Evolutionary conservation across 768 basidiomycete species (phyloP).

Genomic region (Myochromella boudieri): DNA sequence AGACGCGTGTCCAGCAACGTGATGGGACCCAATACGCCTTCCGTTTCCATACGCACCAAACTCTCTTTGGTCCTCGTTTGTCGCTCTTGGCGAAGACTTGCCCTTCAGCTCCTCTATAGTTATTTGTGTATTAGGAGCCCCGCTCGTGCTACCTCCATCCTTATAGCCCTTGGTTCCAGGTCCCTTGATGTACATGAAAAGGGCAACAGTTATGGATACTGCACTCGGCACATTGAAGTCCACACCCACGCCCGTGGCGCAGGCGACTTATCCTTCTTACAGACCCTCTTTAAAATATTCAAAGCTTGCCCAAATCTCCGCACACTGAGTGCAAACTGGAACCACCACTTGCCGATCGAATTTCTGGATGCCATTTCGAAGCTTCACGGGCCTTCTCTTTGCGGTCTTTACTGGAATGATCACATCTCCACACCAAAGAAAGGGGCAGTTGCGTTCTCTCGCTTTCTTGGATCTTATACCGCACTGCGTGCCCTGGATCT

Average conservation of each 20-base stretch:
- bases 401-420: conserved; percentile 47
- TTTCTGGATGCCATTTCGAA: conserved; percentile 41
- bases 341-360: conserved; percentile 38
- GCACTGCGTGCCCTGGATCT: conserved; percentile 46
- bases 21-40: conserved; percentile 47
- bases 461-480: conserved; percentile 40
- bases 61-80: conserved; percentile 48
- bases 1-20: conserved; percentile 40
- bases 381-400: conserved; percentile 39
- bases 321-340: conserved; percentile 49
- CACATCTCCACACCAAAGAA: conserved; percentile 16
- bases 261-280: conserved; percentile 35
- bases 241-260: conserved; percentile 44
- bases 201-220: conserved; percentile 35
- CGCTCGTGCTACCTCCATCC: conserved; percentile 35
- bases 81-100: conserved; percentile 43
- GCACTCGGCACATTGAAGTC: conserved; percentile 49
- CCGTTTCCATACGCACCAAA: conserved; percentile 47
- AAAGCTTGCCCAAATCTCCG: conserved; percentile 44
- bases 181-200: conserved; percentile 2
- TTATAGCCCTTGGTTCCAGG: conserved; percentile 31
- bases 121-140: conserved; percentile 48
- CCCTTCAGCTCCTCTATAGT: conserved; percentile 43
- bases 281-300: conserved; percentile 42
- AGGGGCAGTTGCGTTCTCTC: conserved; percentile 27